Conservation (phyloP, 1,139 yeast species). For the Nakaseomyces kungkrabaensis region DNA sequence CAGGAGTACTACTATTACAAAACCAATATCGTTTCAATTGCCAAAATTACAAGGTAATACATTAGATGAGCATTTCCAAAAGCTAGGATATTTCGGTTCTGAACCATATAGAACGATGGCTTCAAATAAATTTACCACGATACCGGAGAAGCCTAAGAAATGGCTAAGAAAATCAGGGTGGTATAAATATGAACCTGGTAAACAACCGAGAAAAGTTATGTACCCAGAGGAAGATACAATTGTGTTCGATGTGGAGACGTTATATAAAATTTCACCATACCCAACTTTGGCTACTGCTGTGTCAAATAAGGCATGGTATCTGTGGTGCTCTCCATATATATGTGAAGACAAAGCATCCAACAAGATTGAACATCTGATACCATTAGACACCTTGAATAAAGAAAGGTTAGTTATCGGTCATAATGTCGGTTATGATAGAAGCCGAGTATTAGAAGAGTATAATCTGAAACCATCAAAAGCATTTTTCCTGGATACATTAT, state of each 20-base stretch:
- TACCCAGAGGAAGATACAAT: constrained; percentile 56
- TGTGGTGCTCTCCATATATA: constrained; percentile 86
- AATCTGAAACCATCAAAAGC: constrained; percentile 54
- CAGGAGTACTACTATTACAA: constrained; percentile 56
- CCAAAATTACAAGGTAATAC: constrained; percentile 63
- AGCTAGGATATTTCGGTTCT: constrained; percentile 50
- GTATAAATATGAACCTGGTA: constrained; percentile 57
- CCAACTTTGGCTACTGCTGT: constrained; percentile 80
- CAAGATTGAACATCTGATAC: constrained; percentile 57
- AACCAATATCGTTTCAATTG: constrained; percentile 52
- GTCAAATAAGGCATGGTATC: constrained; percentile 77
- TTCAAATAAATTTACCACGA: constrained; percentile 34
- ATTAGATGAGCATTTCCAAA: constrained; percentile 77
- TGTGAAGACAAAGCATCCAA: constrained; percentile 35
- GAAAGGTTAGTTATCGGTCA: constrained; percentile 73
- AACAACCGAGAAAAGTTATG: constrained; percentile 47
- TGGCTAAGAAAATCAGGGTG: constrained; percentile 71
- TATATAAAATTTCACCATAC: constrained; percentile 64
- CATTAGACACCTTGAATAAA: constrained; percentile 43
- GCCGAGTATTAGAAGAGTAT: constrained; percentile 79
- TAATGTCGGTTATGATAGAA: constrained; percentile 85
- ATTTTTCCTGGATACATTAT: constrained; percentile 84
- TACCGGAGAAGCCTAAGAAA: constrained; percentile 42
- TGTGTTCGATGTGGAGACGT: constrained; percentile 83
- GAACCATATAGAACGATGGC: constrained; percentile 49